Conservation (phyloP, 331 rosid species). For the Arachis monticola region DNA sequence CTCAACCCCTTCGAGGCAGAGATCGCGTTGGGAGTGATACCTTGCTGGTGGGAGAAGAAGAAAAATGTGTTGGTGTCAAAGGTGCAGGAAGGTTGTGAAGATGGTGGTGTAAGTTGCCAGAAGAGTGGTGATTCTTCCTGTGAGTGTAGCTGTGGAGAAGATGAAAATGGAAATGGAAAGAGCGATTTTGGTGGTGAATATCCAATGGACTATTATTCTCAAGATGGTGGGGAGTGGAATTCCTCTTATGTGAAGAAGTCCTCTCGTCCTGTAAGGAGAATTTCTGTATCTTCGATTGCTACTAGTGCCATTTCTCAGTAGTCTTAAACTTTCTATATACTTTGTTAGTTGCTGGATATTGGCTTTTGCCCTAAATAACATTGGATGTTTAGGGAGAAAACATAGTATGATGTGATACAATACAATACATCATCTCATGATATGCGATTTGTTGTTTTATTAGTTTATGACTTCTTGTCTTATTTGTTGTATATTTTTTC, state of each 20-base stretch:
- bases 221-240: constrained; percentile 95
- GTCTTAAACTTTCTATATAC: neutral
- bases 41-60: constrained; percentile 96
- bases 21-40: constrained; percentile 70
- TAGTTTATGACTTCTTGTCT: no score
- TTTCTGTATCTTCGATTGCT: constrained; percentile 43
- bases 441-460: no score
- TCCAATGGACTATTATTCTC: constrained; percentile 95
- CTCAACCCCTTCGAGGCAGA: constrained; percentile 91
- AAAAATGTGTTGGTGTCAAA: constrained; percentile 36
- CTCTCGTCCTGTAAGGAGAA: constrained; percentile 56
- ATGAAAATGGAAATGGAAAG: constrained; percentile 18
- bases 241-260: constrained; percentile 70
- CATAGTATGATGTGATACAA: no score
- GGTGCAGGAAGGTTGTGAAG: constrained; percentile 41
- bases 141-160: constrained; percentile 31
- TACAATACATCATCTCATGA: no score
- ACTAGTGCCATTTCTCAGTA: constrained; percentile 35
- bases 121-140: constrained; percentile 41
- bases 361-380: no score
- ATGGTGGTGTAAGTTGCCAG: constrained; percentile 30
- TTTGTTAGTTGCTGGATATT: no score
- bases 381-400: no score
- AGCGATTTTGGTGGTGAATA: constrained; percentile 67
- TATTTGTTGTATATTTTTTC: no score